Percentiles rank a stretch among this genome's conserved stretches.
phyloP scores from a whole-genome alignment of 1,139 yeast species.

The Diutina sp. region DNA sequence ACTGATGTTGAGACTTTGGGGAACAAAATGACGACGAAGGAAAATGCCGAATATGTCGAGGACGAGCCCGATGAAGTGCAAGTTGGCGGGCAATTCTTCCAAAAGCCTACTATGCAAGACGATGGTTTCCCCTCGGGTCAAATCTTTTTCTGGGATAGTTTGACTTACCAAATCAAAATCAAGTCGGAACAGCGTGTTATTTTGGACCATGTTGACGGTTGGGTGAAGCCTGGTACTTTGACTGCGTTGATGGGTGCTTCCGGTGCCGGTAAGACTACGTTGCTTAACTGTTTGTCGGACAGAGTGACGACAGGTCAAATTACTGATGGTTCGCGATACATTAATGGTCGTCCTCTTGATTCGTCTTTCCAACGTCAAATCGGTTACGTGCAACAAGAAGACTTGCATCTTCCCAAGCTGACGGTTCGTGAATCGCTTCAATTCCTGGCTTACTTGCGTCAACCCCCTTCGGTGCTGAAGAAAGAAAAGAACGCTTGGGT shows the following conservation, averaged over 20 bases:
- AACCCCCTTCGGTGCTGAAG: conserved; percentile 39
- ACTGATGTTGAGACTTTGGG: not conserved
- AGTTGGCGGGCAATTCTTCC: not conserved
- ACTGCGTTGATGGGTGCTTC: conserved; percentile 67
- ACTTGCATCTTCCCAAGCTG: conserved; percentile 56
- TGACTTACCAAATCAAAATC: conserved; percentile 47
- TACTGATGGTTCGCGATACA: conserved; percentile 58
- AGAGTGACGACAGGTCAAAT: conserved; percentile 72
- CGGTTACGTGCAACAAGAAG: conserved; percentile 79
- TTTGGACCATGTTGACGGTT: conserved; percentile 63
- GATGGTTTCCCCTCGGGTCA: conserved; percentile 12
- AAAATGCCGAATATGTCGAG: not conserved
- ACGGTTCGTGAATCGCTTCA: conserved; percentile 71
- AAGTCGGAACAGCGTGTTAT: conserved; percentile 51
- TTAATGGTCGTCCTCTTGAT: conserved; percentile 58
- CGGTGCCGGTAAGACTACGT: conserved; percentile 80
- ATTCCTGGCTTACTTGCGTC: conserved; percentile 66
- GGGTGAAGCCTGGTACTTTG: conserved; percentile 55
- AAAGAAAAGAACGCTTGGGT: conserved; percentile 59
- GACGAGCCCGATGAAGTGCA: not conserved
- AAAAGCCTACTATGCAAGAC: not conserved
- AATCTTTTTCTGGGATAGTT: conserved; percentile 71
- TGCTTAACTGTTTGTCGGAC: conserved; percentile 60
- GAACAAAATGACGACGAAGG: not conserved
- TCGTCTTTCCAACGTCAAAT: conserved; percentile 68